Evolutionary conservation across 768 basidiomycete genomes (phyloP).

Genomic region (Pisolithus tinctorius): DNA sequence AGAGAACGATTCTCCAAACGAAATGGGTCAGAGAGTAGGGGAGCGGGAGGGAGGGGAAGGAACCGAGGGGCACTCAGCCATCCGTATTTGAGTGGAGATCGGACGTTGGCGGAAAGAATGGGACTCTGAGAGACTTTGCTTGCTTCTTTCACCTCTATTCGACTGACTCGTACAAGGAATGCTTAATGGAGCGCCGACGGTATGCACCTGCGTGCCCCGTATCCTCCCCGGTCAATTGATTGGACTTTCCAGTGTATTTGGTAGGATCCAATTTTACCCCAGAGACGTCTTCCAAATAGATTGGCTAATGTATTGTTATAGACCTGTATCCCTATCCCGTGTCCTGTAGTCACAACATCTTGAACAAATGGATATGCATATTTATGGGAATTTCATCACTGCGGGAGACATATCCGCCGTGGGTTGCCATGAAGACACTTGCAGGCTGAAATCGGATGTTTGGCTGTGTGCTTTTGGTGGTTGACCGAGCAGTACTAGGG

Average conservation of each 20-base stretch:
- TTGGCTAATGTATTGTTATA: slow-evolving; percentile 25
- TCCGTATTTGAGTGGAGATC: slow-evolving; percentile 41
- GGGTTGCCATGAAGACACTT: no score
- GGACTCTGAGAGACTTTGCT: slow-evolving; percentile 48
- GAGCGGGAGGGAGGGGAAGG: slow-evolving; percentile 8
- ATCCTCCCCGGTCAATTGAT: slow-evolving; percentile 10
- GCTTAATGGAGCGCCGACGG: slow-evolving; percentile 16
- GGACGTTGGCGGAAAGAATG: slow-evolving; percentile 83
- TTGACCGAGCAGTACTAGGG: no score
- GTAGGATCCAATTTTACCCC: slow-evolving; percentile 20
- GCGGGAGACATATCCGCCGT: no score
- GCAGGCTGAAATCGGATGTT: no score
- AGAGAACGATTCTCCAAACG: slow-evolving; percentile 32
- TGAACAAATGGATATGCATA: slow-evolving; percentile 18
- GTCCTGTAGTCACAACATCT: slow-evolving; percentile 14
- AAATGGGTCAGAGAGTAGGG: slow-evolving; percentile 38
- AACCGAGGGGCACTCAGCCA: slow-evolving; percentile 31
- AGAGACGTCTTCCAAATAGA: slow-evolving; percentile 16
- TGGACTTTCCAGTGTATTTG: slow-evolving; percentile 26
- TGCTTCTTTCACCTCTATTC: slow-evolving; percentile 1
- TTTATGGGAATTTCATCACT: slow-evolving; percentile 16
- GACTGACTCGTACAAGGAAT: slow-evolving; percentile 11
- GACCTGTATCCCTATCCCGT: slow-evolving; percentile 30
- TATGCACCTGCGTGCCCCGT: slow-evolving; percentile 4
- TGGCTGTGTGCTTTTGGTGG: no score